Base-by-base conservation (phyloP, 352 stramenopile species). In the Halophytophthora batemanensis region DNA sequence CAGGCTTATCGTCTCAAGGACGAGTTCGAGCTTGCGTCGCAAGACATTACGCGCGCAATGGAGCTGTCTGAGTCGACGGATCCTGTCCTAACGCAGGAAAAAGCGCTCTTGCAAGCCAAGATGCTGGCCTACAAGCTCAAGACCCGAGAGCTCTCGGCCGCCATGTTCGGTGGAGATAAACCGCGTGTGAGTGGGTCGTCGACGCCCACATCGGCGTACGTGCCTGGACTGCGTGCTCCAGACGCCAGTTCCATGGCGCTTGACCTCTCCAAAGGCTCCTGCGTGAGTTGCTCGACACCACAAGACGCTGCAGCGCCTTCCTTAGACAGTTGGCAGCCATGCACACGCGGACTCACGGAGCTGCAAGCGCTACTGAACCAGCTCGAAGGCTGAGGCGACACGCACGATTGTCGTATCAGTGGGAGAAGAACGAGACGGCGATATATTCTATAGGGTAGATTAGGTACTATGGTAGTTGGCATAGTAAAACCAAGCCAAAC, bases 121-220 rank as follows among this genome's bases (percentile, higher is more conserved):
- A 71, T 77, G 53, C 62, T 88, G 6, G 78, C 81, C 37, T 94
- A 94, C 59, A 87, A 82, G 44, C 31, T 80, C 51, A 59, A 71
- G 29, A 82, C 68, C 50, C 82, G 71, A 6, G 67, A 90, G 39
- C 60, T 92, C 15, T 89, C 81, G 21, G 51, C 63, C 37, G 81
- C 83, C 4, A 94, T 94, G 83, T 94, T 94, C 44, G 64, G 50
- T 8, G 53, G 53, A 17, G 73, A 69, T 31, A 33, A 13, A 2
- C 53, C 54, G 6, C 28, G 15, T 11, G 19, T 12, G 0, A 14
- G n/a, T n/a, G n/a, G n/a, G n/a, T n/a, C n/a, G n/a, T n/a, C 39
- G 2, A 31, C 29, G 10, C 6, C 25, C 10, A 17, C n/a, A 1
- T 25, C 36, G 23, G 21, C 42, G 12, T 53, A 45, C 33, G 34